Evolutionary conservation across 140 eudicot species (phyloP).

Genomic region (Senecio squalidus): DNA sequence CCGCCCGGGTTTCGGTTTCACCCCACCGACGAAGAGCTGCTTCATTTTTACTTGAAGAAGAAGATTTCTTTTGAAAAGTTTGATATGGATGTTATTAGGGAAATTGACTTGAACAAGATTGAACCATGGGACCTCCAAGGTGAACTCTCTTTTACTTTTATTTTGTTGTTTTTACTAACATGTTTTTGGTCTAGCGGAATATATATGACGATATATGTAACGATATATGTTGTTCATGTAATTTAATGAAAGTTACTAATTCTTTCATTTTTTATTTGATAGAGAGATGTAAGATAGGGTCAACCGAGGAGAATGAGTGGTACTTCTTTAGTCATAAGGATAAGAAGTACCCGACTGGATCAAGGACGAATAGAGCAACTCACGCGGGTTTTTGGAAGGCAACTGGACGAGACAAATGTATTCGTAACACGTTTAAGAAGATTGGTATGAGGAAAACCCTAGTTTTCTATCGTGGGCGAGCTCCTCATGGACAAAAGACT

Average conservation of each 20-base stretch:
- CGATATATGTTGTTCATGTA: background rate
- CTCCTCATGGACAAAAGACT: conserved; percentile 89
- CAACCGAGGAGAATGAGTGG: conserved; percentile 81
- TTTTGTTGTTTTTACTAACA: background rate
- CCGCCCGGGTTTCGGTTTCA: conserved; percentile 95
- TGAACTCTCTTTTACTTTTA: no score
- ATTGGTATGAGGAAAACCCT: conserved; percentile 89
- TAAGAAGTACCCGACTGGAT: conserved; percentile 79
- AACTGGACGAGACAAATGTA: conserved; percentile 79
- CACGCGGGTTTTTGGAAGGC: conserved; percentile 87
- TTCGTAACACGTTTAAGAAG: conserved; percentile 60
- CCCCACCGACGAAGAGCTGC: conserved; percentile 89
- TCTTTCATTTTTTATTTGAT: background rate
- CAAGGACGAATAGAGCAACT: conserved; percentile 81
- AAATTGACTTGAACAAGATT: conserved; percentile 73
- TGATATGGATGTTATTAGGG: conserved; percentile 86
- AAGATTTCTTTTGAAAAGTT: conserved; percentile 67
- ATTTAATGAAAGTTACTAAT: background rate
- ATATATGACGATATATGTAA: background rate
- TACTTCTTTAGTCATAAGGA: conserved; percentile 93
- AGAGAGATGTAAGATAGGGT: conserved; percentile 87
- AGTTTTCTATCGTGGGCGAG: conserved; percentile 80
- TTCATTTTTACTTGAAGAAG: conserved; percentile 84
- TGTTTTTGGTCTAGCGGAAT: background rate
- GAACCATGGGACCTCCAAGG: conserved; percentile 98